phyloP scores from a whole-genome alignment of 768 basidiomycete species.

The Dendrothele bispora region DNA sequence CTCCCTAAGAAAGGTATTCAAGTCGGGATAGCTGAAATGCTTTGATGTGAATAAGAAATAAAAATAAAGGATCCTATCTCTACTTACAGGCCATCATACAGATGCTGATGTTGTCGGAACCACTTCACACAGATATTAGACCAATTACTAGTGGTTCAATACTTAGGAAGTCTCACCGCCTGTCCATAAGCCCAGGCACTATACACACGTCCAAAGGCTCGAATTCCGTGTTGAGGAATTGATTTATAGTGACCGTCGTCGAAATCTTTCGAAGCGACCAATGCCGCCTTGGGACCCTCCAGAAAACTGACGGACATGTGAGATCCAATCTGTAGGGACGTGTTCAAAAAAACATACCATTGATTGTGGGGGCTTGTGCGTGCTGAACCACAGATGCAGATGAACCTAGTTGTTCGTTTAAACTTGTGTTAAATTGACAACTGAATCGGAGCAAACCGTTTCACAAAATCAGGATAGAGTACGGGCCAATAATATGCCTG shows the following conservation, averaged over 20 bases:
- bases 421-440: not conserved
- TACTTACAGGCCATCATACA: slow-evolving; percentile 39
- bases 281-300: slow-evolving; percentile 58
- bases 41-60: not conserved
- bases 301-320: slow-evolving; percentile 43
- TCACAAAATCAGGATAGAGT: slow-evolving; percentile 53
- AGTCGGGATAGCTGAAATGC: slow-evolving; percentile 39
- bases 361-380: slow-evolving; percentile 56
- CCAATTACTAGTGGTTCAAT: not conserved
- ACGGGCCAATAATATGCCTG: slow-evolving; percentile 60
- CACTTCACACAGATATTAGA: slow-evolving; percentile 41
- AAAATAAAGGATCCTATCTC: not conserved
- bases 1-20: slow-evolving; percentile 50
- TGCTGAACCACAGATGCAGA: slow-evolving; percentile 53
- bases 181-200: slow-evolving; percentile 62
- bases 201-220: slow-evolving; percentile 57
- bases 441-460: slow-evolving; percentile 31
- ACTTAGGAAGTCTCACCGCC: slow-evolving; percentile 31
- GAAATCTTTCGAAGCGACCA: slow-evolving; percentile 55
- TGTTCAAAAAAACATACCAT: slow-evolving; percentile 34
- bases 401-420: slow-evolving; percentile 36
- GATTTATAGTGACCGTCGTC: slow-evolving; percentile 50
- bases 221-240: slow-evolving; percentile 46
- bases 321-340: not conserved
- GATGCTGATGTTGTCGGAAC: slow-evolving; percentile 50